Base-by-base conservation (phyloP, 2,329 filamentous ascomycete species). In the Basipetospora sp. region DNA sequence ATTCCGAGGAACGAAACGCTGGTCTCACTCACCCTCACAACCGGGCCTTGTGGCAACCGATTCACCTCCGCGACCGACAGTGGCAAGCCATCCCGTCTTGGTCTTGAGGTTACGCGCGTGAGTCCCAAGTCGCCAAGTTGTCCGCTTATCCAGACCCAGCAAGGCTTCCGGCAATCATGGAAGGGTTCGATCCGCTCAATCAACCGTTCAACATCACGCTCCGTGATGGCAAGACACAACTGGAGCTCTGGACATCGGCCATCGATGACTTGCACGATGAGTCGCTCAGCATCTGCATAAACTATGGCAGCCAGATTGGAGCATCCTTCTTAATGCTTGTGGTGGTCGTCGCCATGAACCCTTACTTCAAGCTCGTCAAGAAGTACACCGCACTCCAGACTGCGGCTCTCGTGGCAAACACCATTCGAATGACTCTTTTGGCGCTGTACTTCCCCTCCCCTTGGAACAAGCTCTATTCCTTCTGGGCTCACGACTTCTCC, bases 271-370 rank as follows among this genome's bases (percentile, higher is more conserved):
- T 53, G 36, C 55, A 53, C 43, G 44, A 48, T 17, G 50, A 52
- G 20, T 50, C 53, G 29, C 42, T 54, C 44, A 57, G 53, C 47
- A 53, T 58, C 18, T 53, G 51, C 51, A 74, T 82, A 62, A 78
- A 76, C 56, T 83, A 78, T 52, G 77, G 71, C 37, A 59, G 69
- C 14, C 81, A 88, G 53, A 64, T 86, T 36, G 83, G 83, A 20
- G 73, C 79, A 17, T 73, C 71, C 33, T 45, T 77, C 41, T 57
- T 79, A 42, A 70, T 85, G 49, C 60, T 87, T 14, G 46, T 79
- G 31, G 63, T 80, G 20, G 60, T 87, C 3, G 57, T 85, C 9
- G 49, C 78, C 41, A 66, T 87, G 53, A 86, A 81, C 0, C 71
- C 72, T 15, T 53, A 62, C 0, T 63, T 72, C 45, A 85, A 83